A percentile compares a stretch with the other conserved stretches of the same genome.
Evolutionary conservation across 495 filamentous ascomycete species (phyloP).

Genomic region (Cladorrhinum samala): DNA sequence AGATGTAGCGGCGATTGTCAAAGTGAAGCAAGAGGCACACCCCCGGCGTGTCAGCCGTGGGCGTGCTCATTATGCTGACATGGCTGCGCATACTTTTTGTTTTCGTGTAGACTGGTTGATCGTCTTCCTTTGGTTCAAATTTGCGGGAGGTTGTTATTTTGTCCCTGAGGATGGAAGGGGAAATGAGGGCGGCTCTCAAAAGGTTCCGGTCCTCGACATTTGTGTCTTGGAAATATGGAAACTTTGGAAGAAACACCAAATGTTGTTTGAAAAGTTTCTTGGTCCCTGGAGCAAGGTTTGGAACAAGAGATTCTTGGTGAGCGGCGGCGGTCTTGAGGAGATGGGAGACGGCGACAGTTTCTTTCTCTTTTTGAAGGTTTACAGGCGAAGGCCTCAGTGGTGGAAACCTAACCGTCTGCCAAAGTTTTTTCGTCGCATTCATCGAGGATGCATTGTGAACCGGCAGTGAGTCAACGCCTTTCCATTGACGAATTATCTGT

Average conservation of each 20-base stretch:
- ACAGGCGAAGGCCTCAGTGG: not conserved
- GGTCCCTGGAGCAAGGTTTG: not conserved
- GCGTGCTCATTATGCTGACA: conserved; percentile 68
- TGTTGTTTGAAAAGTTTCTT: not conserved
- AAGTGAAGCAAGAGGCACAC: conserved; percentile 70
- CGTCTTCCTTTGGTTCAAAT: too few species aligned
- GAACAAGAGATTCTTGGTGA: not conserved
- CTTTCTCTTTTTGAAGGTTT: not conserved
- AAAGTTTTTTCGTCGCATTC: not conserved
- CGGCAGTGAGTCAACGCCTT: not conserved
- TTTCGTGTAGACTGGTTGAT: not conserved
- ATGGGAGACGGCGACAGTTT: not conserved
- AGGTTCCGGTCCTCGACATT: not conserved
- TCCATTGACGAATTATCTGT: too few species aligned
- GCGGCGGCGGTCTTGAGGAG: not conserved
- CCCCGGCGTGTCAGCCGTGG: conserved; percentile 87
- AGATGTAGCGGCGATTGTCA: conserved; percentile 75
- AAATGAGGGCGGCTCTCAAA: not conserved
- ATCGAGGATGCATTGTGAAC: not conserved
- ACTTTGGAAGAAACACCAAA: not conserved
- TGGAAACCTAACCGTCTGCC: not conserved
- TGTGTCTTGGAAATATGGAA: not conserved
- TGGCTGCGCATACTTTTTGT: conserved; percentile 55
- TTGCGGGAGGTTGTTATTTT: not conserved
- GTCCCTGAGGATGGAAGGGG: not conserved